These are phyloP conservation scores for Alternaria hordeiaustralica DNA, from an alignment of 2,329 filamentous ascomycete genomes.

Conservation along the genomic window DNA sequence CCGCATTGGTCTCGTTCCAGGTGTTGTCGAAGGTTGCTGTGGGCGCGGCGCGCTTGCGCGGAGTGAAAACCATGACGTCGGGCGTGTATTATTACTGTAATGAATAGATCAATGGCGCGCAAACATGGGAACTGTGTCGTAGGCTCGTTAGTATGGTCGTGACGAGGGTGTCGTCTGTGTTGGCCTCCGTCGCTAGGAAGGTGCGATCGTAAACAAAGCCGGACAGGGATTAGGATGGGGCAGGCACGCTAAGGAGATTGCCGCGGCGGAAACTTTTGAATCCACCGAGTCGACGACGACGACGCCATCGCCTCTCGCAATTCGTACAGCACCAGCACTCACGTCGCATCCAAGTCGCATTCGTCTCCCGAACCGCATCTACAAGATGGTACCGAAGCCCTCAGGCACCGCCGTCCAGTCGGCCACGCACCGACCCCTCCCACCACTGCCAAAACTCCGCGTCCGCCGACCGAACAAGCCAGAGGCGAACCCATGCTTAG, in stretches of 20 bases:
- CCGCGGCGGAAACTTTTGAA: conserved; percentile 26
- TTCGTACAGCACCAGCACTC: background rate
- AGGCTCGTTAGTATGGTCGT: conserved; percentile 9
- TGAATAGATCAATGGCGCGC: background rate
- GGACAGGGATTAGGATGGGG: conserved; percentile 10
- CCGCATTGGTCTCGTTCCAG: conserved; percentile 53
- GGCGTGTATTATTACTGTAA: background rate
- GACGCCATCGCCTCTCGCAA: conserved; percentile 4
- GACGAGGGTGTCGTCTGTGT: conserved; percentile 14
- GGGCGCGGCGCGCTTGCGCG: conserved; percentile 35
- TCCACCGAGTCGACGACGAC: conserved; percentile 1
- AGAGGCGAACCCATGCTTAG: conserved; percentile 68
- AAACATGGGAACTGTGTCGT: conserved; percentile 10
- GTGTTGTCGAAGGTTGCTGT: conserved; percentile 39
- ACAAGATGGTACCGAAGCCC: conserved; percentile 47
- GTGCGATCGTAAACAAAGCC: conserved; percentile 20
- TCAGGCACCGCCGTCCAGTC: conserved; percentile 42
- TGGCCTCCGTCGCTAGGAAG: conserved; percentile 15
- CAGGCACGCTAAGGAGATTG: conserved; percentile 18
- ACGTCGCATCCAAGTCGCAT: background rate
- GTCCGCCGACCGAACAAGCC: conserved; percentile 68
- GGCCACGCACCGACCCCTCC: conserved; percentile 58
- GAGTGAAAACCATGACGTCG: conserved; percentile 38
- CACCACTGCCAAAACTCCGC: conserved; percentile 67
- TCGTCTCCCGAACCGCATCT: background rate